Conservation (phyloP, 164 flowering plant genomes). For the Echeveria elegans region DNA sequence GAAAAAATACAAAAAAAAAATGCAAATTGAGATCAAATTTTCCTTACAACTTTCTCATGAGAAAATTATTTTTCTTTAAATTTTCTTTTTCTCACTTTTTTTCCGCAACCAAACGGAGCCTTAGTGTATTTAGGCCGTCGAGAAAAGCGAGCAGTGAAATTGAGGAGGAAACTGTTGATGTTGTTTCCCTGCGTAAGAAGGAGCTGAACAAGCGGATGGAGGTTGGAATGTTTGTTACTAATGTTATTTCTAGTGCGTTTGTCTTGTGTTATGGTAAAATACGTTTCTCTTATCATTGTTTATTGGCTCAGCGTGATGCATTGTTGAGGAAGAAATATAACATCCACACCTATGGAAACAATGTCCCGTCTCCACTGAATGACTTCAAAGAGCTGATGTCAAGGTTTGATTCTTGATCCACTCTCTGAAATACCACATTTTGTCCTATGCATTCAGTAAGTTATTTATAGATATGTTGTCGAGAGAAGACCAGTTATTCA, state of each 20-base stretch:
- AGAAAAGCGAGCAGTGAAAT: constrained; percentile 19
- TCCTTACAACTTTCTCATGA: too few species aligned
- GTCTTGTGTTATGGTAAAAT: background rate
- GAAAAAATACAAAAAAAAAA: too few species aligned
- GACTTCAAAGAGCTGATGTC: constrained; percentile 53
- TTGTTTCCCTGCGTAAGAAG: constrained; percentile 28
- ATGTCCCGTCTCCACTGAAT: constrained; percentile 68
- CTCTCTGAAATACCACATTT: too few species aligned
- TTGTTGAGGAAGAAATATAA: constrained; percentile 57
- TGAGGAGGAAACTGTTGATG: constrained; percentile 19
- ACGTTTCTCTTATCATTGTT: constrained; percentile 8
- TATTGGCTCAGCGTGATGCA: constrained; percentile 48
- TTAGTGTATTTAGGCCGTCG: constrained; percentile 59
- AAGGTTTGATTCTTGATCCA: constrained; percentile 31
- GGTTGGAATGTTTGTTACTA: constrained; percentile 28
- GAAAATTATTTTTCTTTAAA: too few species aligned
- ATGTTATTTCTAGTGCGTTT: background rate
- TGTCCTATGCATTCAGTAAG: too few species aligned
- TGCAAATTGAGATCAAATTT: too few species aligned
- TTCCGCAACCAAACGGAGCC: too few species aligned
- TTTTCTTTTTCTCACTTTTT: too few species aligned
- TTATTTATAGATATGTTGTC: too few species aligned
- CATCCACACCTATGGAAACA: constrained; percentile 66
- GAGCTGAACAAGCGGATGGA: constrained; percentile 54
- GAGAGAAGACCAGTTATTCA: too few species aligned